Percentiles rank a stretch among this genome's conserved stretches.
phyloP scores from a whole-genome alignment of 148 eudicot genomes.

The Fagopyrum esculentum region DNA sequence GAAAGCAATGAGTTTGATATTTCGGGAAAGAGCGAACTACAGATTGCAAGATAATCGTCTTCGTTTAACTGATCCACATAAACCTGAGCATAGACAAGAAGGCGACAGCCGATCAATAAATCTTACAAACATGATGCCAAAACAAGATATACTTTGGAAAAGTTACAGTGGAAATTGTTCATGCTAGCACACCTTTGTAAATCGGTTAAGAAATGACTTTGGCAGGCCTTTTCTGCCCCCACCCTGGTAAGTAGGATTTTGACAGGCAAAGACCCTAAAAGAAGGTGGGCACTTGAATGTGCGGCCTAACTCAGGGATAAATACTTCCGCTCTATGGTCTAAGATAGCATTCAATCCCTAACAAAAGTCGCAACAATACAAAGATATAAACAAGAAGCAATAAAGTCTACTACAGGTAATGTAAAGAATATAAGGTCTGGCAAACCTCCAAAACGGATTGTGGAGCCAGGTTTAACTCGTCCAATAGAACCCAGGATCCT shows the following conservation, averaged over 20 bases:
- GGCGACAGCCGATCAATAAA: conserved; percentile 4
- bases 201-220: conserved; percentile 91
- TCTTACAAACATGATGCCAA: not conserved
- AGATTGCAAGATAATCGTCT: conserved; percentile 70
- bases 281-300: conserved; percentile 81
- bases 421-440: not conserved
- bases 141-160: not conserved
- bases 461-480: conserved; percentile 96
- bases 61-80: conserved; percentile 86
- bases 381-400: not conserved
- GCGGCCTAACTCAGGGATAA: conserved; percentile 90
- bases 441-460: conserved; percentile 94
- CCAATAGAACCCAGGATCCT: conserved; percentile 95
- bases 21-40: conserved; percentile 62
- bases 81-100: conserved; percentile 43
- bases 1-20: conserved; percentile 39
- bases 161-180: not conserved
- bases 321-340: conserved; percentile 96
- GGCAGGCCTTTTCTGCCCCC: conserved; percentile 99
- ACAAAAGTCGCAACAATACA: not conserved
- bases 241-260: conserved; percentile 87
- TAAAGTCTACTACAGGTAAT: not conserved
- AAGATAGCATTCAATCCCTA: conserved; percentile 94
- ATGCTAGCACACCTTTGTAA: conserved; percentile 52
- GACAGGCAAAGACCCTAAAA: conserved; percentile 96